A percentile compares a stretch with the other conserved stretches of the same genome.
Evolutionary conservation across 2,329 filamentous ascomycete species (phyloP).

Genomic region (Talaromyces islandicus): DNA sequence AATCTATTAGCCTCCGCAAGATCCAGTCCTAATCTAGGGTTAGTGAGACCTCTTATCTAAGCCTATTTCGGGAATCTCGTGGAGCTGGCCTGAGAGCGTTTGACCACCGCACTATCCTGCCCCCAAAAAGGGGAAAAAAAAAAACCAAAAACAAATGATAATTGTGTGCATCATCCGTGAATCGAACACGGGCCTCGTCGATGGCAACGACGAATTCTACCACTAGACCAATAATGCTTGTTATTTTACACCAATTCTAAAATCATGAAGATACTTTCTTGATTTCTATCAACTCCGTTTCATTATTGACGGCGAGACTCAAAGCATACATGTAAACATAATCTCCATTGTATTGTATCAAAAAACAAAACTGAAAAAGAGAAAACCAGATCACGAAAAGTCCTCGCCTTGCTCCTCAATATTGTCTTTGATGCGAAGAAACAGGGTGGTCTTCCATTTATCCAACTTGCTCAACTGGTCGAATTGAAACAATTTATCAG

Average conservation of each 20-base stretch:
- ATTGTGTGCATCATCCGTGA: constrained; percentile 14
- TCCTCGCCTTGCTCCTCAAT: constrained; percentile 69
- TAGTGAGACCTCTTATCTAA: too few relatives aligned
- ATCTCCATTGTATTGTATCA: background rate
- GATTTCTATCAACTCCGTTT: background rate
- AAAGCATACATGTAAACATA: background rate
- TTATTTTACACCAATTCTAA: too few relatives aligned
- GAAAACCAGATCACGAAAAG: constrained; percentile 50
- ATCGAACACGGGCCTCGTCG: constrained; percentile 18
- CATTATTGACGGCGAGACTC: background rate
- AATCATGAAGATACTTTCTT: background rate
- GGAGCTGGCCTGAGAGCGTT: too few relatives aligned
- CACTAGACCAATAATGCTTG: constrained; percentile 18
- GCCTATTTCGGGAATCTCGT: too few relatives aligned
- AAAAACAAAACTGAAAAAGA: background rate
- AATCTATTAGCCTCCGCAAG: too few relatives aligned
- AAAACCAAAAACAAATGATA: background rate
- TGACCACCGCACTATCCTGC: too few relatives aligned
- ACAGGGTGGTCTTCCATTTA: constrained; percentile 90
- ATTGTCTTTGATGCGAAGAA: constrained; percentile 74
- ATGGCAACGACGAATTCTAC: constrained; percentile 23
- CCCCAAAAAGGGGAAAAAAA: too few relatives aligned
- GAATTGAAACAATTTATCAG: constrained; percentile 80
- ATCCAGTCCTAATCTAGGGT: too few relatives aligned
- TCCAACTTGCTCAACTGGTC: constrained; percentile 91